These are phyloP conservation scores for Sphaerulina populicola DNA, from an alignment of 2,329 filamentous ascomycete genomes.

Conservation along the genomic window DNA sequence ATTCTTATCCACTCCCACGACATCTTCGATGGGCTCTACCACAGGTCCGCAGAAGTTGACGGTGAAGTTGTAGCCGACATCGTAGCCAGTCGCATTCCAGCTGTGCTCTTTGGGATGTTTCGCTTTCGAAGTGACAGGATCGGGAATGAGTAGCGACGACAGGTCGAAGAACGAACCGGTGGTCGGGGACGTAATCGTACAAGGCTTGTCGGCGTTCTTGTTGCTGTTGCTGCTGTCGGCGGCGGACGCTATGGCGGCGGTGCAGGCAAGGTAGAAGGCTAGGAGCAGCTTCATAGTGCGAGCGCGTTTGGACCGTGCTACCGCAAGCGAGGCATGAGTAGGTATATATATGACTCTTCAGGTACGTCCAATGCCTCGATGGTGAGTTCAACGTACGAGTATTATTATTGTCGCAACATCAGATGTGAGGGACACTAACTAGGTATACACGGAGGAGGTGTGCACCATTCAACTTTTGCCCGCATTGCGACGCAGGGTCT, in stretches of 20 bases:
- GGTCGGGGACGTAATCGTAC: conserved; percentile 54
- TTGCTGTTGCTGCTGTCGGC: conserved; percentile 19
- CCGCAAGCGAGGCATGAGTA: not conserved
- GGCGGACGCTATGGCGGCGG: conserved; percentile 31
- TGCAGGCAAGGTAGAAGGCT: conserved; percentile 17
- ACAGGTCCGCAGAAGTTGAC: conserved; percentile 73
- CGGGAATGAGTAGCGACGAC: conserved; percentile 47
- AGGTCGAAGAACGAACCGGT: conserved; percentile 57
- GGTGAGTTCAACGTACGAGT: no score
- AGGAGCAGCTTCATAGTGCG: conserved; percentile 28
- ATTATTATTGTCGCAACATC: no score
- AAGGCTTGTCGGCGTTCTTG: conserved; percentile 33
- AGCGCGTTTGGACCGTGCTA: not conserved
- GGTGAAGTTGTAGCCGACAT: conserved; percentile 74
- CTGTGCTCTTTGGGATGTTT: conserved; percentile 52
- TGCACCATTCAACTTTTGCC: not conserved
- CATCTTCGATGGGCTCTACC: conserved; percentile 47
- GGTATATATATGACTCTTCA: no score
- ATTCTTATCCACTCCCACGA: conserved; percentile 56
- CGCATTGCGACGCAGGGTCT: not conserved
- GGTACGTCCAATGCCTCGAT: no score
- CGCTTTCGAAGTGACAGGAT: conserved; percentile 38
- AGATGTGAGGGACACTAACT: no score
- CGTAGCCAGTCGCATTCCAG: conserved; percentile 61
- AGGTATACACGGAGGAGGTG: no score